Base-by-base conservation (phyloP, 768 basidiomycete species). In the Podaxis pistillaris region DNA sequence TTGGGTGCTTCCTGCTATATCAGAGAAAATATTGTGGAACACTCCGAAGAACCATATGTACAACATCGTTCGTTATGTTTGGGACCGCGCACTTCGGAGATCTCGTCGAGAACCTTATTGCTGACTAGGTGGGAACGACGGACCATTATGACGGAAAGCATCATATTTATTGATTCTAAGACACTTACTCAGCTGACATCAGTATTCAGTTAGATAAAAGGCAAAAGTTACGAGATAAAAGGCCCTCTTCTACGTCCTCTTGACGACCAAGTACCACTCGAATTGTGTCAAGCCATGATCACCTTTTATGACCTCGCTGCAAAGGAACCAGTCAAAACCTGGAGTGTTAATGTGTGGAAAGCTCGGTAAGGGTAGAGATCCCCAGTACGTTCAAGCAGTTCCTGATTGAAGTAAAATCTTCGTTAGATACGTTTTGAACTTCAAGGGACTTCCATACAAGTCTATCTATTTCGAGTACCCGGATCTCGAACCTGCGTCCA, bases 221-320 rank as follows among this genome's bases (percentile, higher is more conserved):
- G 17, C 17, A 12, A 7, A 7, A 4, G 41, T n/a, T 40, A n/a
- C 1, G 4, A 41, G 13, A 13, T 1, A 15, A 41, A 41, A 30
- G 4, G 28, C 28, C 6, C 28, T 30, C 28, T 6, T 30, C 28
- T 30, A 7, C 28, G 28, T 30, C 28, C 28, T 30, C 28, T 30
- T 30, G 28, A 30, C 28, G 6, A 30, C 6, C 28, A 6, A 28
- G 28, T 1, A 28, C 28, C 28, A 30, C 17, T 41, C 17, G 13
- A n/a, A 44, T 44, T 44, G 41, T 15, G 17, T 44, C 19, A 15
- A 17, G 17, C 22, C 56, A 67, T 67, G 66, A 67, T 67, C 47
- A 64, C 66, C 19, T 38, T 67, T 22, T 64, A 63, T 19, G 66
- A 64, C 49, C 36, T 67, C 19, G 56, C 54, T 13, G 40, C 44